A percentile compares a stretch with the other conserved stretches of the same genome.
Conservation (phyloP, 2,329 filamentous ascomycete genomes). For the Stachybotrys chartarum region DNA sequence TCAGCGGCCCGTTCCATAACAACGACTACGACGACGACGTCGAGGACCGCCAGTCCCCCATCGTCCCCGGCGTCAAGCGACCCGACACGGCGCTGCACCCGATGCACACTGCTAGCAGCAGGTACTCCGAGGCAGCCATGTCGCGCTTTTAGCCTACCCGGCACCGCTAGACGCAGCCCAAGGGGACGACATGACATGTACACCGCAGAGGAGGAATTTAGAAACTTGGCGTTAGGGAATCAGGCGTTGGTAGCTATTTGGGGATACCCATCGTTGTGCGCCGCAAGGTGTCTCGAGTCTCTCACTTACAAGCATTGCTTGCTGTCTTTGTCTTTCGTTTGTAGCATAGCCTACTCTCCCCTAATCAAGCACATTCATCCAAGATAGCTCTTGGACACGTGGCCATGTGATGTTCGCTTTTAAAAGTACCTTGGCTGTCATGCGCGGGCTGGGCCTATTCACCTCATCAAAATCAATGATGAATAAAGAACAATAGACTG, state of each 20-base stretch:
- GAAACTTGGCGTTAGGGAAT: neutral
- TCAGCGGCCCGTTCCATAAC: constrained; percentile 25
- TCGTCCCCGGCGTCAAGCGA: constrained; percentile 46
- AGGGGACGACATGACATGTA: neutral
- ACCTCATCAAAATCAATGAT: no score
- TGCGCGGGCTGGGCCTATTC: no score
- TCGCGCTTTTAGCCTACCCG: constrained; percentile 32
- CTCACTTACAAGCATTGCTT: neutral
- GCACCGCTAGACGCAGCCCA: neutral
- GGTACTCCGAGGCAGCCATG: constrained; percentile 45
- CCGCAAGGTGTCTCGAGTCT: neutral
- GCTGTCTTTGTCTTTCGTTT: neutral
- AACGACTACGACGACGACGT: constrained; percentile 19
- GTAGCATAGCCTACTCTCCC: neutral
- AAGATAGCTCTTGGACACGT: neutral
- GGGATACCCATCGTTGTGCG: neutral
- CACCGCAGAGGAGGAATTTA: neutral
- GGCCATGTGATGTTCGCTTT: no score
- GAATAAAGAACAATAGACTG: no score
- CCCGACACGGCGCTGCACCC: constrained; percentile 54
- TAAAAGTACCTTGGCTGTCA: no score
- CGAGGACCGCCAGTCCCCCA: constrained; percentile 40
- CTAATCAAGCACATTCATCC: neutral
- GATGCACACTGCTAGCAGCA: constrained; percentile 34
- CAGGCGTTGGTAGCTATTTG: neutral